A percentile compares a stretch with the other conserved stretches of the same genome.
These are phyloP conservation scores for Saccharomycopsis phalli DNA, from an alignment of 1,139 yeast genomes.

Conservation along the genomic window DNA sequence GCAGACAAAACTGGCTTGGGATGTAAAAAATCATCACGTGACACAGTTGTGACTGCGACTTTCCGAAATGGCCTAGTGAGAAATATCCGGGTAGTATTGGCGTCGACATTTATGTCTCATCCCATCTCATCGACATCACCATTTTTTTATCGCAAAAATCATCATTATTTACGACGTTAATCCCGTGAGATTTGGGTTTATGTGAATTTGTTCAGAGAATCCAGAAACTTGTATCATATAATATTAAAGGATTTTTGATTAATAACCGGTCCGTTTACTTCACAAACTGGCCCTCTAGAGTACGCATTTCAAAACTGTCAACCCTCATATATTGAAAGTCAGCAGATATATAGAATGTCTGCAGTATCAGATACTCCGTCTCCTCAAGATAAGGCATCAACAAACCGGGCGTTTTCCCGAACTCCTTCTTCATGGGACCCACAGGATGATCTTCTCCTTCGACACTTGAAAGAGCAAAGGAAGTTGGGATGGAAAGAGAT, in stretches of 20 bases:
- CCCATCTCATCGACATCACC: conserved; percentile 7
- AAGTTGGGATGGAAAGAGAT: conserved; percentile 74
- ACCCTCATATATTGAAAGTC: too few species aligned
- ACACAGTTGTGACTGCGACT: conserved; percentile 1
- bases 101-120: not conserved
- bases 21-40: too few species aligned
- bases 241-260: too few species aligned
- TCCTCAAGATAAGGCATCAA: conserved; percentile 11
- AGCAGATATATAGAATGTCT: too few species aligned
- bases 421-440: conserved; percentile 74
- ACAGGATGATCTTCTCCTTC: conserved; percentile 55
- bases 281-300: not conserved
- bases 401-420: conserved; percentile 25
- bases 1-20: too few species aligned
- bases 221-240: too few species aligned
- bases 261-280: not conserved
- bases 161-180: too few species aligned
- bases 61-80: not conserved
- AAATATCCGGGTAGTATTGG: not conserved
- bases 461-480: conserved; percentile 62
- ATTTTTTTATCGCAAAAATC: too few species aligned
- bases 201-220: too few species aligned
- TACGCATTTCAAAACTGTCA: not conserved
- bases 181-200: too few species aligned
- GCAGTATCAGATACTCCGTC: not conserved